phyloP scores from a whole-genome alignment of 441 rosid genomes.

The Capsella rubella region DNA sequence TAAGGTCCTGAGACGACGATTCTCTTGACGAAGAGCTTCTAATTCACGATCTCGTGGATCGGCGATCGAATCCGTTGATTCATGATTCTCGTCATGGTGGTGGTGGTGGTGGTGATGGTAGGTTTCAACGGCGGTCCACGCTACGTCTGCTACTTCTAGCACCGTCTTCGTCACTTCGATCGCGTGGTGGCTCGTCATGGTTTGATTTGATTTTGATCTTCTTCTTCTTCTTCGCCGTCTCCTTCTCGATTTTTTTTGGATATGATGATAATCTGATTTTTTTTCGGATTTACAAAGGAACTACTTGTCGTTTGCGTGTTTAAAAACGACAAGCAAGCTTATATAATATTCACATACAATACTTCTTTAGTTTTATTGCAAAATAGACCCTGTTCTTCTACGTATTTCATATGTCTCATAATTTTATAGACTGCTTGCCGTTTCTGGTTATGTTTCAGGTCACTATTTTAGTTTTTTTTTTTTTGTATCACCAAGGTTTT shows the following conservation, averaged over 20 bases:
- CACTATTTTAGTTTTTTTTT: too few relatives aligned
- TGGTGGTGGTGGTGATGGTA: constrained; percentile 65
- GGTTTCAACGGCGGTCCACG: constrained; percentile 82
- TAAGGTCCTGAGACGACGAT: constrained; percentile 60
- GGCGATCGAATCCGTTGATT: constrained; percentile 28
- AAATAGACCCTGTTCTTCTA: too few relatives aligned
- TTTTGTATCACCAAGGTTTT: too few relatives aligned
- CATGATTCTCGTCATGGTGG: constrained; percentile 44
- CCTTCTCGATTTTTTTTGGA: constrained; percentile 2
- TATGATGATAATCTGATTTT: constrained; percentile 7
- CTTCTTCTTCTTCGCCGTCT: constrained; percentile 27
- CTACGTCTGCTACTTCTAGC: constrained; percentile 89
- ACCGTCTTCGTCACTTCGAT: constrained; percentile 92
- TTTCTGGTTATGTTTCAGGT: too few relatives aligned
- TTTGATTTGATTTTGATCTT: neutral
- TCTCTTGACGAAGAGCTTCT: constrained; percentile 63
- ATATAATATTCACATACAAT: neutral
- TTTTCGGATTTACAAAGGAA: constrained; percentile 5
- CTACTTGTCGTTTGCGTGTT: constrained; percentile 46
- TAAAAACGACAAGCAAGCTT: constrained; percentile 36
- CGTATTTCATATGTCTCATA: too few relatives aligned
- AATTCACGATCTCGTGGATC: constrained; percentile 41
- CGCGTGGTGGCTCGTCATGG: constrained; percentile 72
- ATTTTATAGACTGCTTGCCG: too few relatives aligned
- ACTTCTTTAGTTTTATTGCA: too few relatives aligned